These are phyloP conservation scores for Rhizophlyctis rosea DNA, from an alignment of 192 early-diverging fungal genomes.

Conservation along the genomic window DNA sequence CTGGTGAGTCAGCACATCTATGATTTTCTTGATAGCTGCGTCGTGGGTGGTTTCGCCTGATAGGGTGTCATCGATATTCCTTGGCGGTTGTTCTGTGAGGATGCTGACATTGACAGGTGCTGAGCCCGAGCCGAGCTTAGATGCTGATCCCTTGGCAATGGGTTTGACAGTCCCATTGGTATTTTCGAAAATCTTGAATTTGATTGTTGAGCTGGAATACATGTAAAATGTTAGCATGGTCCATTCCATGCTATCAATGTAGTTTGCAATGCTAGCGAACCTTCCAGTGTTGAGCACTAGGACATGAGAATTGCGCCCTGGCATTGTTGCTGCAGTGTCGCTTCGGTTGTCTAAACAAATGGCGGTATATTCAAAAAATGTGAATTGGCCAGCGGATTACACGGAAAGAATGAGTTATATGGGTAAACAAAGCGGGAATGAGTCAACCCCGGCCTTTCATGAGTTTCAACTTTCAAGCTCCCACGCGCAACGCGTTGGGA, in stretches of 20 bases:
- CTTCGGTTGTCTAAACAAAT: too few species aligned
- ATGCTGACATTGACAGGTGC: conserved; percentile 8
- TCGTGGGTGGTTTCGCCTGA: conserved; percentile 13
- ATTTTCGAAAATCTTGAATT: conserved; percentile 17
- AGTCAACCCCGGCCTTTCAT: too few species aligned
- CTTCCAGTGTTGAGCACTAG: conserved; percentile 21
- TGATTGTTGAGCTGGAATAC: conserved; percentile 21
- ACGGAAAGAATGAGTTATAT: too few species aligned
- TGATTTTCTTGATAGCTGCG: conserved; percentile 8
- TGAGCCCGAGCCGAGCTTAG: conserved; percentile 4
- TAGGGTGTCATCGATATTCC: neutral
- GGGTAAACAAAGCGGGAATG: too few species aligned
- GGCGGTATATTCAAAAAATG: too few species aligned
- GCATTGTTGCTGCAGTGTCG: too few species aligned
- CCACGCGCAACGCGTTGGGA: too few species aligned
- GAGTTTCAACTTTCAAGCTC: too few species aligned
- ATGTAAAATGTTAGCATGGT: neutral
- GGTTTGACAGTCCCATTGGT: neutral
- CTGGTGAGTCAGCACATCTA: neutral
- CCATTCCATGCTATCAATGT: neutral
- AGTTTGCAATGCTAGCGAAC: neutral
- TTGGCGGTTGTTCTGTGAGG: neutral
- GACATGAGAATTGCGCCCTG: too few species aligned
- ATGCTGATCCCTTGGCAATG: conserved; percentile 19
- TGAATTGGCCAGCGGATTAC: too few species aligned